Conservation (phyloP, 1,139 yeast species). For the Yamadazyma spencermartinsiae region DNA sequence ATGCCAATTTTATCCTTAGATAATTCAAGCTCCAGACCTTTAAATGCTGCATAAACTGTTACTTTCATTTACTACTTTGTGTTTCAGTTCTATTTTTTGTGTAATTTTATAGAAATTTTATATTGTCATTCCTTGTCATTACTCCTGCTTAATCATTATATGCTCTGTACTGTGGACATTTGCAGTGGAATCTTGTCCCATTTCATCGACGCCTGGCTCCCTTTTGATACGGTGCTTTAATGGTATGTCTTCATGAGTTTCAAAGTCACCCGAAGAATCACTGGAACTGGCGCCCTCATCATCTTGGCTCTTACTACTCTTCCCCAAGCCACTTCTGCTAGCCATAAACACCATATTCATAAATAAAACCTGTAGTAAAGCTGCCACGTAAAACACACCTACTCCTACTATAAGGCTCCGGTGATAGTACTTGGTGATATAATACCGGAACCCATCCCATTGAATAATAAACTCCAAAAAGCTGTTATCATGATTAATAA, state of each 20-base stretch:
- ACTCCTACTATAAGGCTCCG: constrained; percentile 53
- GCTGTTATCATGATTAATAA: constrained; percentile 15
- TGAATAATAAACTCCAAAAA: constrained; percentile 25
- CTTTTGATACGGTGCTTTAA: background rate
- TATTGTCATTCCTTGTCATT: background rate
- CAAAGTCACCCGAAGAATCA: background rate
- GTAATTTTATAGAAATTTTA: constrained; percentile 1
- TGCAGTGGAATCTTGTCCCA: background rate
- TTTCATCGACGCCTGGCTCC: background rate
- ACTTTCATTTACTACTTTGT: background rate
- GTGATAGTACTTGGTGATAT: constrained; percentile 50
- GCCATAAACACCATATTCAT: background rate
- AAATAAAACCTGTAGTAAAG: constrained; percentile 20
- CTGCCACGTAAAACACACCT: constrained; percentile 45
- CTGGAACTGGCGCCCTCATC: constrained; percentile 4
- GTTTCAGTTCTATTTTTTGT: constrained; percentile 1
- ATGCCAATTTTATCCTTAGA: constrained; percentile 46
- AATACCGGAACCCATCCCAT: constrained; percentile 60
- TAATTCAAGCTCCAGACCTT: constrained; percentile 26
- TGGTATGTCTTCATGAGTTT: background rate
- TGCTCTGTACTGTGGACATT: too few relatives aligned
- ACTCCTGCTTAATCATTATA: background rate
- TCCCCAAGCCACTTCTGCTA: background rate
- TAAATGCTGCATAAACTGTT: constrained; percentile 30
- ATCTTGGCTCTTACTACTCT: constrained; percentile 5